Evolutionary conservation across 1,139 yeast genomes (phyloP).

Genomic region (Chernovozyma aurita): DNA sequence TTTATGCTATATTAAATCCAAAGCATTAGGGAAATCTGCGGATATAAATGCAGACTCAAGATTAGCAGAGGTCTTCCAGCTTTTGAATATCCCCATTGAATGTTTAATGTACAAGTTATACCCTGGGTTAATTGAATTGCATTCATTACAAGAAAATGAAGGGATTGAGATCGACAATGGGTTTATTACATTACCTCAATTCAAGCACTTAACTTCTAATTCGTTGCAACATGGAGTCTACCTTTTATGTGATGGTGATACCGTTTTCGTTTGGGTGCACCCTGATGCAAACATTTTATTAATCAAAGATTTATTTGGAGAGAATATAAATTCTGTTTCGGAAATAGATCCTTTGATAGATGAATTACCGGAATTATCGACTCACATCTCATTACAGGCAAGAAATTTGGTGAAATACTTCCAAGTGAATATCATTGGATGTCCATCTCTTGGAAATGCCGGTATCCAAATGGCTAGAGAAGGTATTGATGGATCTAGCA

Average conservation of each 20-base stretch:
- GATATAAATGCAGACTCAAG: slow-evolving; percentile 52
- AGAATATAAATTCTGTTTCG: slow-evolving; percentile 33
- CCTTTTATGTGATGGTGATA: slow-evolving; percentile 66
- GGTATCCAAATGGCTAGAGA: slow-evolving; percentile 63
- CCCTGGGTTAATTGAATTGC: slow-evolving; percentile 77
- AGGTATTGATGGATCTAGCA: slow-evolving; percentile 59
- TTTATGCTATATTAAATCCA: slow-evolving; percentile 65
- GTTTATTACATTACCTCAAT: slow-evolving; percentile 48
- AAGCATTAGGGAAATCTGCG: slow-evolving; percentile 51
- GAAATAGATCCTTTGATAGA: slow-evolving; percentile 49
- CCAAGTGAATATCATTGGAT: slow-evolving; percentile 38
- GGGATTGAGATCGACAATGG: slow-evolving; percentile 43
- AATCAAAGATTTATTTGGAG: slow-evolving; percentile 72
- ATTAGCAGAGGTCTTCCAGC: slow-evolving; percentile 51
- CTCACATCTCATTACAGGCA: slow-evolving; percentile 67
- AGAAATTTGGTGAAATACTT: slow-evolving; percentile 54
- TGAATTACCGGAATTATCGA: slow-evolving; percentile 67
- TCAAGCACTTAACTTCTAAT: slow-evolving; percentile 41
- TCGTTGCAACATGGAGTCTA: slow-evolving; percentile 73
- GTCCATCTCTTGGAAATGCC: slow-evolving; percentile 24
- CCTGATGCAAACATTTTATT: slow-evolving; percentile 64
- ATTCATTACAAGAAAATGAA: slow-evolving; percentile 55
- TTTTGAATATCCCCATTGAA: slow-evolving; percentile 55
- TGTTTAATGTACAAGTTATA: slow-evolving; percentile 64
- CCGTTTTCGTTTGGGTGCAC: slow-evolving; percentile 66